A percentile compares a stretch with the other conserved stretches of the same genome.
These are phyloP conservation scores for Geosmithia flava DNA, from an alignment of 2,329 filamentous ascomycete genomes.

Conservation along the genomic window DNA sequence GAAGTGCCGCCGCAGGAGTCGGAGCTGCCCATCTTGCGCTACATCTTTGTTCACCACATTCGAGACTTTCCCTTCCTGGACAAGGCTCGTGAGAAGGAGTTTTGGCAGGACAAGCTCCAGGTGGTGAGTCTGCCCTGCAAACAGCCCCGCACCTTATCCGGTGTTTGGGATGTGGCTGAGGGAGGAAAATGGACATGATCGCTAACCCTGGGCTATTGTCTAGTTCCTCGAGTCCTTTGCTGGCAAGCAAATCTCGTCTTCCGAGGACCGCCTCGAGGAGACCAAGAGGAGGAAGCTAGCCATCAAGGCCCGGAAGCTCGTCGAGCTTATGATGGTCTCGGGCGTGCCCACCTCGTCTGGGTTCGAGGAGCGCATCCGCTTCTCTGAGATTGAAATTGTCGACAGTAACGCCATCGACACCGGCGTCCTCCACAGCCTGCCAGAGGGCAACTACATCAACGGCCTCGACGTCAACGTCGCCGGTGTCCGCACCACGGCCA, in stretches of 20 bases:
- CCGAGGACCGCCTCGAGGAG: constrained; percentile 89
- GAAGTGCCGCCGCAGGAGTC: constrained; percentile 91
- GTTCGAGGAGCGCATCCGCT: constrained; percentile 93
- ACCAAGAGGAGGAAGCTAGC: constrained; percentile 91
- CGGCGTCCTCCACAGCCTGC: constrained; percentile 73
- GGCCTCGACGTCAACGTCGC: constrained; percentile 97
- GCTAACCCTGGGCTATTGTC: background rate
- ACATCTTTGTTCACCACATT: constrained; percentile 96
- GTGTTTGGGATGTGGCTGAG: background rate
- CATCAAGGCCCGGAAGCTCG: constrained; percentile 84
- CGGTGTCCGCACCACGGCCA: constrained; percentile 65
- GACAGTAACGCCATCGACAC: constrained; percentile 88
- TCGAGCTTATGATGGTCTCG: constrained; percentile 99
- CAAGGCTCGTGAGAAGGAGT: constrained; percentile 95
- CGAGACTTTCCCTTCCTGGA: constrained; percentile 97
- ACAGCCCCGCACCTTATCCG: too few species aligned
- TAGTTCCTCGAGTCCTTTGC: constrained; percentile 96
- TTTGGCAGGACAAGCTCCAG: constrained; percentile 98
- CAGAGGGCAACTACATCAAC: constrained; percentile 85
- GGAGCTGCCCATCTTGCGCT: constrained; percentile 83
- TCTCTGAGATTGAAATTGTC: constrained; percentile 93
- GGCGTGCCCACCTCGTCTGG: constrained; percentile 91
- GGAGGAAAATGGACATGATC: background rate
- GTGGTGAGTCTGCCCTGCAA: constrained; percentile 48
- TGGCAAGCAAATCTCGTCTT: constrained; percentile 92